Evolutionary conservation across 2,329 filamentous ascomycete species (phyloP), one percentile per base, ranked within the genome.

Genomic region (Ophiobolus disseminans): DNA sequence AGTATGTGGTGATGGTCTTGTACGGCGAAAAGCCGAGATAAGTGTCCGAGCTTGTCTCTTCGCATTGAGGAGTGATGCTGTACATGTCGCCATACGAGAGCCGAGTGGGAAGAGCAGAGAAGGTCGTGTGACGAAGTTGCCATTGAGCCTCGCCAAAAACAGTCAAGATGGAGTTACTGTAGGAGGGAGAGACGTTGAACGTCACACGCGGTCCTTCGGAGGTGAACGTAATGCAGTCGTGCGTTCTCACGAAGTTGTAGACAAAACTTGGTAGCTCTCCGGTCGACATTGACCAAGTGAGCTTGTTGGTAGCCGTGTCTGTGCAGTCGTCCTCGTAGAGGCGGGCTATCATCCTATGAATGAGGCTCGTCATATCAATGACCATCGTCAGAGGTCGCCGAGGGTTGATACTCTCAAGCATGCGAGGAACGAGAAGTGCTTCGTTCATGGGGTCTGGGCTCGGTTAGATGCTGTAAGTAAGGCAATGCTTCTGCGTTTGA

Each of bases 211-310:
- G 53, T 2, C 42, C 49, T 1, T 48, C 44, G 9, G 37, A 52
- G 1, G 45, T 51, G 17, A 65, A 47, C 3, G 51, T 6, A 43
- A 73, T 69, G 43, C 69, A 73, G 31, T 73, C 70, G 14, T 66
- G 66, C 1, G 61, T 63, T 1, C 58, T 58, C n/a, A 72, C 28
- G 30, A 69, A 70, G 34, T 71, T 69, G 50, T 62, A 63, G 1
- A 71, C 40, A 16, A 66, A 63, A 3, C 45, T 48, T 2, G 58
- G 60, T 10, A 73, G 45, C 25, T 70, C 52, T 2, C 55, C 48
- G 6, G 56, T 55, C 13, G 57, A 60, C 2, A 54, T 36, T 10
- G 69, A 65, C 69, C 70, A 73, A 20, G 19, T 32, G 17, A 58
- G 52, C 11, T 34, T 22, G 19, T 21, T 28, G 7, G 21, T 14